These are phyloP conservation scores for Cunninghamia lanceolata DNA, from an alignment of 75 land plant genomes.

Conservation along the genomic window DNA sequence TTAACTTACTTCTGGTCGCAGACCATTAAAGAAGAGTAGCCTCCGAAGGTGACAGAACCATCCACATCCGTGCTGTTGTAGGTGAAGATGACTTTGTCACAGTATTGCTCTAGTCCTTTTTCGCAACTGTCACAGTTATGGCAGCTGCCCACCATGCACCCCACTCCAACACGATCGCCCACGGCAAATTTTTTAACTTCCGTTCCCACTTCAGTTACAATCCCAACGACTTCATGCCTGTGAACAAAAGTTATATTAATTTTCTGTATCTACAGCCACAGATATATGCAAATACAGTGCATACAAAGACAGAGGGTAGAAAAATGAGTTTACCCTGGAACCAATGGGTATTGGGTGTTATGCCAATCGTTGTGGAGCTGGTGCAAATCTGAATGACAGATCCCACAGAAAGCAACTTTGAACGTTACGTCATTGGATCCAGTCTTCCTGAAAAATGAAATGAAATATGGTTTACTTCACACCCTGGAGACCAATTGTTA, in stretches of 20 bases:
- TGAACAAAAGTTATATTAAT: neutral
- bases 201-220: slow-evolving; percentile 63
- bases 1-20: slow-evolving; percentile 27
- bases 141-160: slow-evolving; percentile 67
- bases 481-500: too few relatives aligned
- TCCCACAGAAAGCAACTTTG: slow-evolving; percentile 42
- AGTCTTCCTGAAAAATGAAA: slow-evolving; percentile 27
- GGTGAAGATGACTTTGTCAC: slow-evolving; percentile 34
- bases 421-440: slow-evolving; percentile 36
- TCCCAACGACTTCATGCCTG: slow-evolving; percentile 80
- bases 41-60: slow-evolving; percentile 65
- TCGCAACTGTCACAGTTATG: slow-evolving; percentile 45
- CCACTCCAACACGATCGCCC: slow-evolving; percentile 80
- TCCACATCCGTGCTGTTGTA: slow-evolving; percentile 45
- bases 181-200: slow-evolving; percentile 50
- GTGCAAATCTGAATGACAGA: slow-evolving; percentile 57
- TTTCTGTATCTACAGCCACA: neutral
- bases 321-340: slow-evolving; percentile 37
- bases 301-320: neutral
- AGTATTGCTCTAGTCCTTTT: slow-evolving; percentile 53
- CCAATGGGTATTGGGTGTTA: slow-evolving; percentile 30
- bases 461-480: neutral
- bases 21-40: slow-evolving; percentile 66
- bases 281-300: too few relatives aligned
- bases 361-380: slow-evolving; percentile 46